Conservation (phyloP, 2,329 filamentous ascomycete species). For the Penicillium sp. region DNA sequence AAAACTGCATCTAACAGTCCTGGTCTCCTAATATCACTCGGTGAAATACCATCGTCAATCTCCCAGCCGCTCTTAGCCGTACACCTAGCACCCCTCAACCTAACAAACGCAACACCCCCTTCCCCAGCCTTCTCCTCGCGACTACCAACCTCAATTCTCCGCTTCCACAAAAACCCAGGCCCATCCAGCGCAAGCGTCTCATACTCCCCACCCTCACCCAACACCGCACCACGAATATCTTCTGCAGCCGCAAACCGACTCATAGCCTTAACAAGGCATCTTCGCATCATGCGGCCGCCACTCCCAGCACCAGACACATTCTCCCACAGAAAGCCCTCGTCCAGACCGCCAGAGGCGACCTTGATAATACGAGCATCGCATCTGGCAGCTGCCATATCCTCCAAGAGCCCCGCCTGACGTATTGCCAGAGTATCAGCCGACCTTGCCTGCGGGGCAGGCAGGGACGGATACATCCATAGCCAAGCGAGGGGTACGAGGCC, state of each 20-base stretch:
- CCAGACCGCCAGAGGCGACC: conserved; percentile 84
- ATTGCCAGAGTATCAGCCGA: conserved; percentile 12
- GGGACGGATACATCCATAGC: conserved; percentile 83
- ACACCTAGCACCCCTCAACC: conserved; percentile 58
- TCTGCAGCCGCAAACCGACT: conserved; percentile 57
- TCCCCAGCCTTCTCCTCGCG: conserved; percentile 61
- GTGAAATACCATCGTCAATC: conserved; percentile 22
- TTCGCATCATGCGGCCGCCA: conserved; percentile 37
- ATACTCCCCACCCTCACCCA: conserved; percentile 95
- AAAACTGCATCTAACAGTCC: conserved; percentile 66
- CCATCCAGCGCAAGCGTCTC: conserved; percentile 88
- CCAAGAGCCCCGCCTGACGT: conserved; percentile 55
- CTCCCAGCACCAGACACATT: conserved; percentile 60
- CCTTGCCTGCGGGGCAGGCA: conserved; percentile 53
- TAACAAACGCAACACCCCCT: conserved; percentile 74
- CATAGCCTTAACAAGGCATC: conserved; percentile 49
- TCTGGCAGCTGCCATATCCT: conserved; percentile 74
- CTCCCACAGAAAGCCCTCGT: conserved; percentile 75
- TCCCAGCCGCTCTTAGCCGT: conserved; percentile 40
- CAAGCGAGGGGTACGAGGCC: conserved; percentile 79
- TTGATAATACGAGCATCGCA: conserved; percentile 93
- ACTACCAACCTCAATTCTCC: conserved; percentile 61
- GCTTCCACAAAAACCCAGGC: conserved; percentile 68
- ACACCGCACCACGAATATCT: conserved; percentile 63
- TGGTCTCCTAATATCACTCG: conserved; percentile 51